These are phyloP conservation scores for Termitomyces sp. DNA, from an alignment of 768 basidiomycete species.

Conservation along the genomic window DNA sequence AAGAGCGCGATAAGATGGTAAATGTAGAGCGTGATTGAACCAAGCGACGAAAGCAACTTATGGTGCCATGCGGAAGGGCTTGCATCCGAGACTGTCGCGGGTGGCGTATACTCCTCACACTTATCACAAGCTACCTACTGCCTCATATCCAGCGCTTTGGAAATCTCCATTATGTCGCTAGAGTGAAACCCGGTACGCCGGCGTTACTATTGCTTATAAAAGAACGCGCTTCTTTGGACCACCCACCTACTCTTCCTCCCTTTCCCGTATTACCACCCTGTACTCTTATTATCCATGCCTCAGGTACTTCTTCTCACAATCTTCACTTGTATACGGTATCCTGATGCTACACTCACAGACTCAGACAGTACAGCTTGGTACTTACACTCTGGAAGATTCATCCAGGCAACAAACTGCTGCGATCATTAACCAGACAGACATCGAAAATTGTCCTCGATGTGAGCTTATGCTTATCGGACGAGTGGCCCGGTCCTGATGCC, in stretches of 20 bases:
- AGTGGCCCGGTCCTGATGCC: background rate
- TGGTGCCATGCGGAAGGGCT: background rate
- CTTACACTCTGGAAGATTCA: constrained; percentile 2
- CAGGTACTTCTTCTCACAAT: constrained; percentile 2
- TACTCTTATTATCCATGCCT: constrained; percentile 3
- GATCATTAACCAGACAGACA: background rate
- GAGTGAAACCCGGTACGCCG: constrained; percentile 10
- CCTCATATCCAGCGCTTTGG: background rate
- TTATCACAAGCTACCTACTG: background rate
- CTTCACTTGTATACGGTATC: background rate
- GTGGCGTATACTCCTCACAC: background rate
- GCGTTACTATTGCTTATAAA: constrained; percentile 6
- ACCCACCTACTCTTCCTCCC: background rate
- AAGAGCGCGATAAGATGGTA: constrained; percentile 4
- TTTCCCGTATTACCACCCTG: background rate
- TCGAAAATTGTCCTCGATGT: constrained; percentile 6
- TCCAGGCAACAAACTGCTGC: background rate
- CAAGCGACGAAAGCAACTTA: background rate
- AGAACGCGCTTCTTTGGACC: background rate
- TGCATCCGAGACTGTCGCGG: constrained; percentile 6
- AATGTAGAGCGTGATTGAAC: background rate
- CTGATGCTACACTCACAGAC: background rate
- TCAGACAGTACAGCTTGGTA: background rate
- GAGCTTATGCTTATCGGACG: background rate
- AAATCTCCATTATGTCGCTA: constrained; percentile 1